These are phyloP conservation scores for Scheffersomyces insectosa DNA, from an alignment of 1,139 yeast species.

Conservation along the genomic window DNA sequence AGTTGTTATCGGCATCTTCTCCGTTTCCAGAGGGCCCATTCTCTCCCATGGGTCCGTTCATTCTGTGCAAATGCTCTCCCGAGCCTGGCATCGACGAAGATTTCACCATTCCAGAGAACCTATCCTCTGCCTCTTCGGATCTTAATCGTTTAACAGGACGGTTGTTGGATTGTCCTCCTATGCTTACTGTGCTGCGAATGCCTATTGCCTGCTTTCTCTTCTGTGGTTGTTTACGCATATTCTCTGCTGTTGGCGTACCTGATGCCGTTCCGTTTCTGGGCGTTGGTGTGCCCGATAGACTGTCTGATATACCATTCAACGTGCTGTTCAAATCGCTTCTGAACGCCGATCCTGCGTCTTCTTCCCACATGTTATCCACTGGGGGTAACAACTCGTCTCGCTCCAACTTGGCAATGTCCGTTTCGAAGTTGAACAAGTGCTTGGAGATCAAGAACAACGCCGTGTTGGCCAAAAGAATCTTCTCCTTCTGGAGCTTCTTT, in stretches of 20 bases:
- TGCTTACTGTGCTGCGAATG: slow-evolving; percentile 13
- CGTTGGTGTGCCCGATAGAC: slow-evolving; percentile 32
- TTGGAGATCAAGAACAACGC: slow-evolving; percentile 75
- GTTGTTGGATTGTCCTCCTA: slow-evolving; percentile 6
- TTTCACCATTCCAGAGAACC: slow-evolving; percentile 6
- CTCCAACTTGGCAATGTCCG: slow-evolving; percentile 74
- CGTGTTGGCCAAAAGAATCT: slow-evolving; percentile 77
- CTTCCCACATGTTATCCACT: slow-evolving; percentile 29
- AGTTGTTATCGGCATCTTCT: slow-evolving; percentile 64
- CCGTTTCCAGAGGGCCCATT: slow-evolving; percentile 22
- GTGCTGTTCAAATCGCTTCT: slow-evolving; percentile 9
- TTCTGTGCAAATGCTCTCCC: neutral
- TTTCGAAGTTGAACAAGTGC: slow-evolving; percentile 71
- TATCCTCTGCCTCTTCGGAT: slow-evolving; percentile 22
- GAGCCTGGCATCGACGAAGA: slow-evolving; percentile 7
- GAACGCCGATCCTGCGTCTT: slow-evolving; percentile 7
- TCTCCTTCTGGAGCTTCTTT: slow-evolving; percentile 69
- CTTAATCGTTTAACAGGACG: slow-evolving; percentile 29
- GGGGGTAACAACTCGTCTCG: slow-evolving; percentile 78
- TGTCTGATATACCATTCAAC: slow-evolving; percentile 22
- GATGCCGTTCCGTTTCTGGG: slow-evolving; percentile 26
- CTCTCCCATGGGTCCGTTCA: slow-evolving; percentile 3
- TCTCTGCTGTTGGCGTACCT: slow-evolving; percentile 21
- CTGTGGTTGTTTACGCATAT: slow-evolving; percentile 23
- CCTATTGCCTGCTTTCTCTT: slow-evolving; percentile 25